Conservation (phyloP, 306 rosid species). For the Malus asiatica region DNA sequence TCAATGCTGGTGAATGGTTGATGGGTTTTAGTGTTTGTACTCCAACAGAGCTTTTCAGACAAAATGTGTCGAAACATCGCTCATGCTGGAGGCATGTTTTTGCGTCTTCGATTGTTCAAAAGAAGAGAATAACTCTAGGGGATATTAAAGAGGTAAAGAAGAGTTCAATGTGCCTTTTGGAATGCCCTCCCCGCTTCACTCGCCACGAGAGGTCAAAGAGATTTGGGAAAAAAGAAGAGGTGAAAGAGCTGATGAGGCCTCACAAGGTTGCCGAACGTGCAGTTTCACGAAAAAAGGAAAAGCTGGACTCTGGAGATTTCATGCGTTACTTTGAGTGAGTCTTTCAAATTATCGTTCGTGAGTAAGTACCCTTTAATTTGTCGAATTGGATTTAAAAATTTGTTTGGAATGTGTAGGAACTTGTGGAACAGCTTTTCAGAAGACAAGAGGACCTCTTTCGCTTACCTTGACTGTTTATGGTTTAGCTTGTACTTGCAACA, state of each 20-base stretch:
- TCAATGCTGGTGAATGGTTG: not conserved
- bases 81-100: slow-evolving; percentile 18
- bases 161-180: slow-evolving; percentile 8
- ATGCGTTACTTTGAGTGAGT: slow-evolving; percentile 52
- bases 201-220: slow-evolving; percentile 18
- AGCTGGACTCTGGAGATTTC: slow-evolving; percentile 44
- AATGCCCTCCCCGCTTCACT: slow-evolving; percentile 17
- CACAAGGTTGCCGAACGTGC: not conserved
- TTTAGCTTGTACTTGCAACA: slow-evolving; percentile 39
- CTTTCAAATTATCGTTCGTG: not conserved
- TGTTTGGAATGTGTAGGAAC: slow-evolving; percentile 38
- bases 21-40: slow-evolving; percentile 2
- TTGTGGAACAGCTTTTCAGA: slow-evolving; percentile 54
- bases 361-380: not conserved
- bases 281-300: slow-evolving; percentile 15
- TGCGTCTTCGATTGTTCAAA: slow-evolving; percentile 7
- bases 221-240: not conserved
- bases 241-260: not conserved
- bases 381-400: slow-evolving; percentile 13
- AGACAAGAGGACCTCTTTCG: slow-evolving; percentile 43
- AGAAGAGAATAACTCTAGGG: not conserved
- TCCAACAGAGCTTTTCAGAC: slow-evolving; percentile 11
- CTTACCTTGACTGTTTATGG: slow-evolving; percentile 69
- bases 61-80: slow-evolving; percentile 16
- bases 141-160: slow-evolving; percentile 11